A percentile compares a stretch with the other conserved stretches of the same genome.
phyloP scores from a whole-genome alignment of 2,329 filamentous ascomycete genomes.

The Diaporthe amygdali region DNA sequence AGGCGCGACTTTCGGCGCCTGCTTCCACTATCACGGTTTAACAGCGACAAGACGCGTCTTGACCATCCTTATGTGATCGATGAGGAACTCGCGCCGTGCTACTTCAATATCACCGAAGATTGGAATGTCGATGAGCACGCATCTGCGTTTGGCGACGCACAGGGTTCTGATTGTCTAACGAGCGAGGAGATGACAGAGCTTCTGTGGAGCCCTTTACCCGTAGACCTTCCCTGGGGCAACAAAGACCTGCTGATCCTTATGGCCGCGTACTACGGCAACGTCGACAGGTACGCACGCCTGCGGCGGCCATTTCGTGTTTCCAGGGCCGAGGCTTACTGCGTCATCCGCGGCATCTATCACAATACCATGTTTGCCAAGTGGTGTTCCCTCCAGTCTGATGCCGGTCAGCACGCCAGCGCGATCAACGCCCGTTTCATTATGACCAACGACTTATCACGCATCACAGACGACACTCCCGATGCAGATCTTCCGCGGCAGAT shows the following conservation, averaged over 20 bases:
- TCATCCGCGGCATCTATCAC: not conserved
- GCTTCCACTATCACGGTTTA: too few relatives aligned
- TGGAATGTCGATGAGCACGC: not conserved
- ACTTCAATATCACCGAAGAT: not conserved
- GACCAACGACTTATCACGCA: not conserved
- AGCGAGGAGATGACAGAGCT: not conserved
- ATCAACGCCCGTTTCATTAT: not conserved
- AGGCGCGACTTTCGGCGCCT: not conserved
- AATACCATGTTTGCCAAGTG: not conserved
- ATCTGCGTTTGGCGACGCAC: not conserved
- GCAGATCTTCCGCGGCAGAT: slow-evolving; percentile 20
- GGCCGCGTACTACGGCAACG: slow-evolving; percentile 43
- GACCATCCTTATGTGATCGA: not conserved
- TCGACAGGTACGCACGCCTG: slow-evolving; percentile 44
- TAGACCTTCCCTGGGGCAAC: slow-evolving; percentile 35
- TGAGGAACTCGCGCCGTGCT: not conserved
- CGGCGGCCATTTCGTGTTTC: slow-evolving; percentile 22
- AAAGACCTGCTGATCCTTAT: slow-evolving; percentile 44
- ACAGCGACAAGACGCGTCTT: not conserved
- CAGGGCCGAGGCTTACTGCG: not conserved
- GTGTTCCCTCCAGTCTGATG: not conserved
- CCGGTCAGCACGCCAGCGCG: not conserved
- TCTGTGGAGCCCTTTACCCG: not conserved
- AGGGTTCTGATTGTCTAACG: not conserved
- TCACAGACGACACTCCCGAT: not conserved